Evolutionary conservation across 306 rosid genomes (phyloP).

Genomic region (Citrullus mucosospermus): DNA sequence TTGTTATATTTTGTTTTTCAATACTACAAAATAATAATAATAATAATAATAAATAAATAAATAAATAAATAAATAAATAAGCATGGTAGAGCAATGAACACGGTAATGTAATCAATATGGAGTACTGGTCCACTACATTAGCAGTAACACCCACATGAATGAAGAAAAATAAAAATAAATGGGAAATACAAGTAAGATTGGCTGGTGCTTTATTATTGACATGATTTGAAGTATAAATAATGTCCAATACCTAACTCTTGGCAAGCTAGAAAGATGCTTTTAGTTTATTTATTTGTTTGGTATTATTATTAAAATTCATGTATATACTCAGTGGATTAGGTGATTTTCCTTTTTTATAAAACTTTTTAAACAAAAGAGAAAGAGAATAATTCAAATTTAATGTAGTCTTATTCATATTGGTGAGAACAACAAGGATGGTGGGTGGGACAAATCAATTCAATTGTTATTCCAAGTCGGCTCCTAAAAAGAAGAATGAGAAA

Average conservation of each 20-base stretch:
- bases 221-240: not conserved
- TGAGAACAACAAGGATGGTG: not conserved
- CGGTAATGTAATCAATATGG: not conserved
- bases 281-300: not conserved
- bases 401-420: not conserved
- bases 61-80: no score
- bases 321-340: not conserved
- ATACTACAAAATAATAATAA: no score
- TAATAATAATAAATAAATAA: no score
- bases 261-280: not conserved
- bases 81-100: not conserved
- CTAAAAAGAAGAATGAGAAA: conserved; percentile 5
- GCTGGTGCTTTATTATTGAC: not conserved
- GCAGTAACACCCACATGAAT: not conserved
- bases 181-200: not conserved
- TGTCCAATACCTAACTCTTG: not conserved
- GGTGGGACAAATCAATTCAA: not conserved
- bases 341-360: not conserved
- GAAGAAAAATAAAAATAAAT: not conserved
- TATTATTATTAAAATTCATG: not conserved
- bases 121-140: not conserved
- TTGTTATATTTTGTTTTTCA: not conserved
- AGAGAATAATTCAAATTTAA: not conserved
- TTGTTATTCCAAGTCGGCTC: not conserved
- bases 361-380: not conserved